Conservation (phyloP, 495 filamentous ascomycete genomes). For the Penicillium lagena region DNA sequence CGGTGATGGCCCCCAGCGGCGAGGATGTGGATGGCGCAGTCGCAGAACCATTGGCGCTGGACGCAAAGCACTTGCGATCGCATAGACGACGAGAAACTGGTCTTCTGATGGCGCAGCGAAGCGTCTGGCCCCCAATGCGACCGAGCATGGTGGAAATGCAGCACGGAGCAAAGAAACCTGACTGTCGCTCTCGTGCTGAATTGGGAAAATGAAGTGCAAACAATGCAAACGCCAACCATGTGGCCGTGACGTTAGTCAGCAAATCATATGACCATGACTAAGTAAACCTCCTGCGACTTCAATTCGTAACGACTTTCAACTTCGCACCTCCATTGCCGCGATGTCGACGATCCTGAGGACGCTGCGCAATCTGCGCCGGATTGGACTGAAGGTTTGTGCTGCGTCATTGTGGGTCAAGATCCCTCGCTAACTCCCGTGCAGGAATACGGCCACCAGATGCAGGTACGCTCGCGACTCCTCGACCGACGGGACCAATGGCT, state of each 20-base stretch:
- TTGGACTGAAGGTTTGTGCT: constrained; percentile 72
- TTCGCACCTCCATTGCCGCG: constrained; percentile 21
- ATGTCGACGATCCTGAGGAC: constrained; percentile 94
- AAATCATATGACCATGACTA: too few species aligned
- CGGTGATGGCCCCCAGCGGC: constrained; percentile 52
- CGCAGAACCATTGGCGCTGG: constrained; percentile 16
- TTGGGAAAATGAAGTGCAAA: constrained; percentile 27
- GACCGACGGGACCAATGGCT: constrained; percentile 3
- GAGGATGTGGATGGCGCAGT: constrained; percentile 26
- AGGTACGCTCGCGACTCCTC: constrained; percentile 50
- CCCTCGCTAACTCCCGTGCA: constrained; percentile 38
- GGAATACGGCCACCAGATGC: constrained; percentile 89
- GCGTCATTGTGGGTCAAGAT: not conserved
- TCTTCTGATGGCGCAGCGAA: constrained; percentile 29
- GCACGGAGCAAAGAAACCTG: not conserved
- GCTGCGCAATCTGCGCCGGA: constrained; percentile 73
- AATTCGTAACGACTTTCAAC: constrained; percentile 12
- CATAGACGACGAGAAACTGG: constrained; percentile 23
- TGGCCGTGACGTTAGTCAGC: too few species aligned
- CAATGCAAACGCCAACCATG: constrained; percentile 26
- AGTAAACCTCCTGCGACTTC: constrained; percentile 5
- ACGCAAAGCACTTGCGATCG: constrained; percentile 36
- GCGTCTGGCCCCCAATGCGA: constrained; percentile 32
- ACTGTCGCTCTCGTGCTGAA: constrained; percentile 8
- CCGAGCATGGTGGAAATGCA: constrained; percentile 26